phyloP scores from a whole-genome alignment of 768 basidiomycete genomes.

The Tulasnella calospora region DNA sequence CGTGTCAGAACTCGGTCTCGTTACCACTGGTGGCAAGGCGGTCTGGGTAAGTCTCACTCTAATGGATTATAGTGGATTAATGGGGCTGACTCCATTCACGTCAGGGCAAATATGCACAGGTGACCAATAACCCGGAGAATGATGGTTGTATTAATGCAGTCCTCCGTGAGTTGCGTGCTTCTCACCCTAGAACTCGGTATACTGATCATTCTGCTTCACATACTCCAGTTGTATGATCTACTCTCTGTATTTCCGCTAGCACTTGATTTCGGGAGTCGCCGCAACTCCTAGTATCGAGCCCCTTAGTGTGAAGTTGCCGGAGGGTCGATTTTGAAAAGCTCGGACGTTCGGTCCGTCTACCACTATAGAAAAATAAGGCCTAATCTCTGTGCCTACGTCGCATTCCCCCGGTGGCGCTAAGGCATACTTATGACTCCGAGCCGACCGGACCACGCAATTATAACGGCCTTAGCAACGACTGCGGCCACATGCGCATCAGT shows the following conservation, averaged over 20 bases:
- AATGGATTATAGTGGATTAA: neutral
- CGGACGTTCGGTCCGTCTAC: neutral
- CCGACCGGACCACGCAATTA: neutral
- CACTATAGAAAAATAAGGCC: neutral
- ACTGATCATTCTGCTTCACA: neutral
- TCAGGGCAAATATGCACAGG: conserved; percentile 50
- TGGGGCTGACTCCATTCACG: neutral
- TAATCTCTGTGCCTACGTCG: neutral
- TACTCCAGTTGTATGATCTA: neutral
- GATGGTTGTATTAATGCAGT: conserved; percentile 96
- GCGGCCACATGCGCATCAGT: neutral
- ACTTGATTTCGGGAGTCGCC: neutral
- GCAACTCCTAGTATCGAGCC: neutral
- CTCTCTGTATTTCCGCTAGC: neutral
- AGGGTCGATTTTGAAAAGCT: neutral
- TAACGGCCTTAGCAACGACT: neutral
- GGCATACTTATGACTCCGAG: neutral
- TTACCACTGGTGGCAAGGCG: conserved; percentile 89
- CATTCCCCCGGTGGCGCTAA: neutral
- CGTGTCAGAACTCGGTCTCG: conserved; percentile 96
- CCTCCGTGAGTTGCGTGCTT: conserved; percentile 55
- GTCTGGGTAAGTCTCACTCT: conserved; percentile 40
- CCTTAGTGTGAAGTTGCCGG: neutral
- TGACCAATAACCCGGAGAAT: conserved; percentile 53
- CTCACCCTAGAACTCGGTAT: neutral